Base-by-base conservation (phyloP, 768 basidiomycete species). In the Dacryopinax primogenitus region DNA sequence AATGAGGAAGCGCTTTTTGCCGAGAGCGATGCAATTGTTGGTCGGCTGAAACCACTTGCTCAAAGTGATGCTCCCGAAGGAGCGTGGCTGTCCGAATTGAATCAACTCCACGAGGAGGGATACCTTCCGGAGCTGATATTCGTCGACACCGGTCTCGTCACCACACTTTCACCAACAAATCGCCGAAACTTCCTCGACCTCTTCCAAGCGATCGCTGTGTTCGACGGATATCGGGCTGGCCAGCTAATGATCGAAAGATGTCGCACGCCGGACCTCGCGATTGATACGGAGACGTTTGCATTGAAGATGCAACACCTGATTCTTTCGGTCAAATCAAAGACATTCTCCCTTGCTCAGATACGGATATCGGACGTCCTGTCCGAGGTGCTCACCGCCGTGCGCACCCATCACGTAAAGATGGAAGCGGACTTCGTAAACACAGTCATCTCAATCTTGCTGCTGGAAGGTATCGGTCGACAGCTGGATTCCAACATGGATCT, bases 351-450 rank as follows among this genome's bases (percentile, higher is more conserved):
- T 3, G 93, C 91, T n/a, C 86, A 92, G 74, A 92, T 99, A 77
- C 92, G 90, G 74, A 96, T 99, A 64, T 87, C 90, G 32, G 94
- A 98, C 74, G 84, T 99, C 67, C 77, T 98, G 33, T 88, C 83
- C 2, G 89, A 95, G 68, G 96, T 98, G 7, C 77, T 99, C 62
- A 86, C 78, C 70, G 84, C 86, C 34, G 94, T 99, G 2, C 79
- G 93, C 66, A 80, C 83, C 69, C 94, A 97, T 74, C 95, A 96
- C 72, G 96, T 98, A 68, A 97, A 92, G 79, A 90, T 99, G 86
- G 95, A 99, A 77, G 92, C 87, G 15, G 96, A 98, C 74, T 99
- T 99, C 73, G 86, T 98, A 72, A 99, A 99, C 75, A 98, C 96
- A 0, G 92, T 99, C 66, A 88, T 99, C 66, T 90, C 90, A 11